A percentile compares a stretch with the other conserved stretches of the same genome.
Conservation (phyloP, 352 stramenopile genomes). For the Elongisporangium prolatum region DNA sequence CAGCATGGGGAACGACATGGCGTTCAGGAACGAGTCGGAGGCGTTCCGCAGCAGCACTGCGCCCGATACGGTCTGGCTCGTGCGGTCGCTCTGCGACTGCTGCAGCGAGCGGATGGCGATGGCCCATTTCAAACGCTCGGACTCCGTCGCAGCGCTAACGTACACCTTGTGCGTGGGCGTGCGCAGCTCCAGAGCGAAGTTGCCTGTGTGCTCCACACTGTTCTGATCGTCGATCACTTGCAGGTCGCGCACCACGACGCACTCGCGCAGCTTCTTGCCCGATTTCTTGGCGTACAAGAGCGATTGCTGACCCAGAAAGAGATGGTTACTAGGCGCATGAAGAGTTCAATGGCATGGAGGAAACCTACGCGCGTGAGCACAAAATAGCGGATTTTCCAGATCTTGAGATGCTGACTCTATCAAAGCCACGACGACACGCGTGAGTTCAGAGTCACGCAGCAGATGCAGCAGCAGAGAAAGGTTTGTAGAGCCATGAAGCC, state of each 20-base stretch:
- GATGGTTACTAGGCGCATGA: not conserved
- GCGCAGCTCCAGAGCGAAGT: conserved; percentile 77
- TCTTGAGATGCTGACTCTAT: conserved; percentile 81
- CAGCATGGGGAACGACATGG: conserved; percentile 10
- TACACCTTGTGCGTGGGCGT: conserved; percentile 44
- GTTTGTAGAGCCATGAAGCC: not conserved
- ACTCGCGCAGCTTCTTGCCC: conserved; percentile 61
- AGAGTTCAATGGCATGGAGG: not conserved
- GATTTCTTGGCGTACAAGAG: conserved; percentile 81
- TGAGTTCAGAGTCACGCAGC: not conserved
- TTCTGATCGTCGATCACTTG: conserved; percentile 84
- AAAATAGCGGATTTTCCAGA: conserved; percentile 87
- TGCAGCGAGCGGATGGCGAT: conserved; percentile 44
- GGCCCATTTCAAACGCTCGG: conserved; percentile 65
- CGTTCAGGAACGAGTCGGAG: conserved; percentile 34
- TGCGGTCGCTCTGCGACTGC: conserved; percentile 7
- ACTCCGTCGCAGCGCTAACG: conserved; percentile 72
- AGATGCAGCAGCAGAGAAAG: conserved; percentile 1
- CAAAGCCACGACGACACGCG: not conserved
- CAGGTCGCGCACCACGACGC: conserved; percentile 37
- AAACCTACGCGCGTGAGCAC: conserved; percentile 58
- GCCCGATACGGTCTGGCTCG: conserved; percentile 11
- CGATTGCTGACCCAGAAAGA: conserved; percentile 31
- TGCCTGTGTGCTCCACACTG: conserved; percentile 57
- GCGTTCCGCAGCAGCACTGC: conserved; percentile 29